Conservation (phyloP, 768 basidiomycete species). For the Coprinopsis cinerea region DNA sequence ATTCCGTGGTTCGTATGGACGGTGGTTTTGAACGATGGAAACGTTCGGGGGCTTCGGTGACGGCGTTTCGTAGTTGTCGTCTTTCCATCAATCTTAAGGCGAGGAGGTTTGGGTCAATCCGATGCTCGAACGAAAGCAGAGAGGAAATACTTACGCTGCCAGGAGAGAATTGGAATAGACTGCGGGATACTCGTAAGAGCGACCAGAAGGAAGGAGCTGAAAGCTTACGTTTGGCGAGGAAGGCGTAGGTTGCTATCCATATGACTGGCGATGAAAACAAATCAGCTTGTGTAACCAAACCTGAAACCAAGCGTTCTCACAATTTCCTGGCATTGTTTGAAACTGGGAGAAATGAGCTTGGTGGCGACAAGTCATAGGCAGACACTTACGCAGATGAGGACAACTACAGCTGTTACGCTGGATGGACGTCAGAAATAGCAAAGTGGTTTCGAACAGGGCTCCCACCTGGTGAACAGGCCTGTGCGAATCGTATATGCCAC, state of each 20-base stretch:
- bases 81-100: not conserved
- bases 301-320: constrained; percentile 11
- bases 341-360: constrained; percentile 13
- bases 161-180: constrained; percentile 24
- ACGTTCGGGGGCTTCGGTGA: not conserved
- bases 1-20: not conserved
- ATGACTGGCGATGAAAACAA: constrained; percentile 16
- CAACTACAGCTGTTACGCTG: constrained; percentile 14
- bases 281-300: not conserved
- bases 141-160: constrained; percentile 16
- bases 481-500: constrained; percentile 26
- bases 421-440: not conserved
- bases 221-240: constrained; percentile 25
- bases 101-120: not conserved
- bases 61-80: not conserved
- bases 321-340: constrained; percentile 16
- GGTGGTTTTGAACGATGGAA: not conserved
- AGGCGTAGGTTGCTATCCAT: constrained; percentile 27
- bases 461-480: constrained; percentile 22
- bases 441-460: not conserved
- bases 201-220: not conserved
- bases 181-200: constrained; percentile 2
- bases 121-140: not conserved
- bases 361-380: too few relatives aligned
- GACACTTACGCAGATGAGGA: constrained; percentile 18